phyloP scores from a whole-genome alignment of 257 asterid genomes.

The Schizonepeta tenuifolia region DNA sequence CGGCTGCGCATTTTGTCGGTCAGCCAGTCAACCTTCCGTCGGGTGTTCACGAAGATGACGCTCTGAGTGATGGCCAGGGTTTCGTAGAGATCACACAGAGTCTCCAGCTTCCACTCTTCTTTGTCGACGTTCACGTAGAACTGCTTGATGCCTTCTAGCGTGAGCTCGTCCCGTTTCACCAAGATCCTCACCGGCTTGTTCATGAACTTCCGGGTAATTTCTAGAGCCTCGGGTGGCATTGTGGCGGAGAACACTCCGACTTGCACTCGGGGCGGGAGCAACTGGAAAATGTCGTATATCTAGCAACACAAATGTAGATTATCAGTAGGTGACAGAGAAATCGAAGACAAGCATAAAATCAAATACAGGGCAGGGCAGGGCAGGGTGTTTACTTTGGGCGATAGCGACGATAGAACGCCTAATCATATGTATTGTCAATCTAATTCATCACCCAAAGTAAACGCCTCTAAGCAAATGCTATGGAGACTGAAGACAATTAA shows the following conservation, averaged over 20 bases:
- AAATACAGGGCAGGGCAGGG: too few species aligned
- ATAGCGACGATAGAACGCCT: not conserved
- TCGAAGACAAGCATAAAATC: not conserved
- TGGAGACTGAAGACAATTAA: not conserved
- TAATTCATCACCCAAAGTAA: not conserved
- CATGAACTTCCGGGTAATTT: conserved; percentile 69
- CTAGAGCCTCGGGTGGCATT: conserved; percentile 73
- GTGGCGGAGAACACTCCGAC: conserved; percentile 67
- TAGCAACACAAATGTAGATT: conserved; percentile 17
- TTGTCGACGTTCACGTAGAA: conserved; percentile 62
- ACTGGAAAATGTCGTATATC: conserved; percentile 68
- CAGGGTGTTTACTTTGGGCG: not conserved
- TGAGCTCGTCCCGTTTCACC: conserved; percentile 67
- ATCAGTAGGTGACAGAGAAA: conserved; percentile 9
- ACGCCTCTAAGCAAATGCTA: not conserved
- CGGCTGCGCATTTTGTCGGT: conserved; percentile 64
- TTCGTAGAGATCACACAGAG: conserved; percentile 61
- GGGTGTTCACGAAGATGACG: conserved; percentile 67
- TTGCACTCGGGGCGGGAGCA: conserved; percentile 61
- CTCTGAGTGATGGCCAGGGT: conserved; percentile 70
- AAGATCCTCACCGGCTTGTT: conserved; percentile 63
- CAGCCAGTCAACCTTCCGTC: conserved; percentile 73
- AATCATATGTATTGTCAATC: not conserved
- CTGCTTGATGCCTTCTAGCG: conserved; percentile 69
- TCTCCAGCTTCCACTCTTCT: conserved; percentile 69